Evolutionary conservation across 1,284 basidiomycete species (phyloP), one percentile per base, ranked within the genome.

Genomic region (Leccinum subrobustum): DNA sequence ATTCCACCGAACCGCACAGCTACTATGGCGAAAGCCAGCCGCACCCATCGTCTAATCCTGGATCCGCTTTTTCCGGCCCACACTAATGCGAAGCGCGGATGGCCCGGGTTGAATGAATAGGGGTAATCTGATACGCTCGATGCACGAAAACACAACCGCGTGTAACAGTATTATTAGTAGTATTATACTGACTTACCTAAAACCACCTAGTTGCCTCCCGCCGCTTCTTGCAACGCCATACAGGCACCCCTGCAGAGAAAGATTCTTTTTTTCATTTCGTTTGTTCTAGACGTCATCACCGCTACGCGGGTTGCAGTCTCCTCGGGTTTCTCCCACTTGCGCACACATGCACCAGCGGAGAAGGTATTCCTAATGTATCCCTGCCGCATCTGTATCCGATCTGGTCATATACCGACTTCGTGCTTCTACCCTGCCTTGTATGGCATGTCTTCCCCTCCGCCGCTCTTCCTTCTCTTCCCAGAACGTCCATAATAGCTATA

Each of bases 1-100:
- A 57, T 8, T 68, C 77, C 29, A 65, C 74, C 37, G 74, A 75
- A 11, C 63, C 71, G 67, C 73, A 64, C 70, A 69, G 57, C 72
- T 77, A 65, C 70, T 74, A 70, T 68, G 74, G 68, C 61, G 73
- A 70, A 44, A 73, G 74, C 5, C 77, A 76, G 56, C 72, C 75
- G n/a, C 79, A 80, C 67, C 73, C 78, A 48, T 76, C 77, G 37
- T 79, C 79, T 52, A 74, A 77, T 54, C 75, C 78, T 31, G 81
- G 78, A 3, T 78, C 81, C 39, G 76, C 79, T 27, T 83, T 77
- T 65, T 78, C 75, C 44, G 81, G 80, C 29, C 79, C 81, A 16
- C 81, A 82, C 66, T 82, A 73, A 74, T 60, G 56, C 52, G 57
- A 61, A 20, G 33, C 56, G 31, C 51, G 47, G 37, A 54, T 9